Evolutionary conservation across 176 grass and related monocot genomes (phyloP), one percentile per base, ranked within the genome.

Genomic region (Bonia amplexicaulis): DNA sequence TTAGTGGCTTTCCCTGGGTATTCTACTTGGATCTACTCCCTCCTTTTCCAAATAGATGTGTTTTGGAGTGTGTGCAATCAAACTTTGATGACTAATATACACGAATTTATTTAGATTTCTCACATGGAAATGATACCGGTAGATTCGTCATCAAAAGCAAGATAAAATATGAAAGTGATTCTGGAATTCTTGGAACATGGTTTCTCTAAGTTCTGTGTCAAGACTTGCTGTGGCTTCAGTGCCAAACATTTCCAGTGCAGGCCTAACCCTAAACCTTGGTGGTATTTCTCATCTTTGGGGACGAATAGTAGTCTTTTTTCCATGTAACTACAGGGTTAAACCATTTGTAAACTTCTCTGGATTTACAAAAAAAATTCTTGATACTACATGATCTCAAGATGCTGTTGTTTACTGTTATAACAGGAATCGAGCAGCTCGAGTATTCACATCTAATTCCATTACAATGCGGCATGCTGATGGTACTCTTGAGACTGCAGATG

Each of bases 401-500:
- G 83, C 40, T 69, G 48, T 87, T 57, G 23, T 25, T 23, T 37
- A 55, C 66, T 84, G 14, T 26, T 37, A 46, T 64, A 71, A 65
- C 80, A 88, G n/a, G 73, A 70, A 22, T 31, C 10, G 16, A 49
- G 80, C 87, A 46, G 17, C 12, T 33, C 66, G 80, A 79, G 2
- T 52, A 63, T 66, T 84, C 74, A 47, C 3, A 57, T 88, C 87
- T 57, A 20, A 17, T 14, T 9, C 37, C 19, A 88, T 88, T 51
- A 62, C 25, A 2, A 39, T 0, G 57, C 67, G 74, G 12, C 57
- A 57, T 35, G 66, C 22, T 25, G 7, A 35, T 40, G 26, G 11
- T 12, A 6, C 6, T 23, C 48, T 88, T 66, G 74, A 73, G 58
- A 73, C 74, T 25, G 81, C 58, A 52, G 87, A 88, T 27, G 48